Evolutionary conservation across 257 asterid species (phyloP).

Genomic region (Primulina huaijiensis): DNA sequence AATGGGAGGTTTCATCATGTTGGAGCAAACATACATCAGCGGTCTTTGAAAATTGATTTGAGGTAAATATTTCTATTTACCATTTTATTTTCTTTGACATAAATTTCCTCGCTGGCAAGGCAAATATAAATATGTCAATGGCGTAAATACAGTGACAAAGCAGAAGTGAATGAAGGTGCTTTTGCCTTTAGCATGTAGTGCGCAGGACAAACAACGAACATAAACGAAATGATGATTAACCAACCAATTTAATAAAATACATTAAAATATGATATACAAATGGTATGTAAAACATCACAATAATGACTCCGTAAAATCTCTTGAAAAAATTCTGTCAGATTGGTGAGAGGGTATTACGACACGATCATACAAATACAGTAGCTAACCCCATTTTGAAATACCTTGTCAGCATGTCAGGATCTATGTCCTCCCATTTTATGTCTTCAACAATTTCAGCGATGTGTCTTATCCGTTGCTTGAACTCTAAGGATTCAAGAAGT

Average conservation of each 20-base stretch:
- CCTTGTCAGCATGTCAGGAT: constrained; percentile 94
- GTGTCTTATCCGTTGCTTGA: constrained; percentile 82
- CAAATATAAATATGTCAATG: constrained; percentile 1
- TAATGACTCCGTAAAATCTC: constrained; percentile 9
- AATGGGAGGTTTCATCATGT: background rate
- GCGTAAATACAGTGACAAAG: constrained; percentile 2
- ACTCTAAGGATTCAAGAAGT: constrained; percentile 92
- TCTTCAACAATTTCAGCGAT: constrained; percentile 83
- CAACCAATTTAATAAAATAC: constrained; percentile 14
- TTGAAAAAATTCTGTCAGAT: constrained; percentile 1
- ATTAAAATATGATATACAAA: constrained; percentile 1
- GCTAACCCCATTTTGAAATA: constrained; percentile 25
- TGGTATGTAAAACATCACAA: background rate
- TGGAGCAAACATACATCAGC: background rate
- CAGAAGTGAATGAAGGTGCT: constrained; percentile 11
- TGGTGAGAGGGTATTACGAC: constrained; percentile 2
- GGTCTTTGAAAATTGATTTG: too few species aligned
- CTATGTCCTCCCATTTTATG: constrained; percentile 73
- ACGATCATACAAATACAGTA: constrained; percentile 11
- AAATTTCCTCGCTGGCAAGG: background rate
- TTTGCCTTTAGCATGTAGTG: constrained; percentile 1
- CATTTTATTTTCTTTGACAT: background rate
- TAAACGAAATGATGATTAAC: too few species aligned
- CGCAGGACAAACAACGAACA: background rate
- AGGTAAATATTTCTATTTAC: background rate